phyloP scores from a whole-genome alignment of 192 early-diverging fungal species.

The Allomyces javanicus region DNA sequence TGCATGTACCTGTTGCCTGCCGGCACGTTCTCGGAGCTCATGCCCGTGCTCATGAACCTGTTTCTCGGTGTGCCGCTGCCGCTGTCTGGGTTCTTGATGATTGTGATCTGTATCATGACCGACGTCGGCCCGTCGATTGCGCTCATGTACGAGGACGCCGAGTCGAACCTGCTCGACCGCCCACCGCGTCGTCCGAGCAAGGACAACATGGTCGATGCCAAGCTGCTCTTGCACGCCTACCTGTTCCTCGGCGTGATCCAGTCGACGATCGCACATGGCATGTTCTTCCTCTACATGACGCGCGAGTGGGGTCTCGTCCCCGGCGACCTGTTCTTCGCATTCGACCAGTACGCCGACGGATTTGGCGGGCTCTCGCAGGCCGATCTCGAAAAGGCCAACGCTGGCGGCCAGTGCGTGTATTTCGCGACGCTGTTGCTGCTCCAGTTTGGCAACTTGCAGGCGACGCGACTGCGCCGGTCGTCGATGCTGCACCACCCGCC shows the following conservation, averaged over 20 bases:
- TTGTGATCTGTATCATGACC: slow-evolving; percentile 17
- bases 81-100: slow-evolving; percentile 59
- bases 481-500: slow-evolving; percentile 43
- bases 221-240: slow-evolving; percentile 55
- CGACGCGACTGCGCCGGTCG: slow-evolving; percentile 27
- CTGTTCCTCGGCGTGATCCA: slow-evolving; percentile 53
- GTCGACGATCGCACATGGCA: slow-evolving; percentile 38
- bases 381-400: slow-evolving; percentile 22
- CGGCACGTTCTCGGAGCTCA: slow-evolving; percentile 52
- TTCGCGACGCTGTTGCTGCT: slow-evolving; percentile 38
- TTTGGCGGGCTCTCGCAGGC: slow-evolving; percentile 23
- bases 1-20: slow-evolving; percentile 63
- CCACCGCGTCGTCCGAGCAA: slow-evolving; percentile 47
- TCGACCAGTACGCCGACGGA: slow-evolving; percentile 30
- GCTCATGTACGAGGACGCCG: slow-evolving; percentile 57
- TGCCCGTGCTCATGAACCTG: slow-evolving; percentile 54
- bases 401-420: slow-evolving; percentile 37
- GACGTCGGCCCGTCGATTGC: slow-evolving; percentile 41
- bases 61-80: slow-evolving; percentile 63
- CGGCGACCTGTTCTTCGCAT: slow-evolving; percentile 30
- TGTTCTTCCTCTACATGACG: slow-evolving; percentile 51
- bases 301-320: slow-evolving; percentile 32
- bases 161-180: slow-evolving; percentile 46
- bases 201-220: slow-evolving; percentile 42
- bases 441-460: slow-evolving; percentile 39